A percentile compares a stretch with the other conserved stretches of the same genome.
Conservation (phyloP, 305 asterid species). For the Fraxinus ornus region DNA sequence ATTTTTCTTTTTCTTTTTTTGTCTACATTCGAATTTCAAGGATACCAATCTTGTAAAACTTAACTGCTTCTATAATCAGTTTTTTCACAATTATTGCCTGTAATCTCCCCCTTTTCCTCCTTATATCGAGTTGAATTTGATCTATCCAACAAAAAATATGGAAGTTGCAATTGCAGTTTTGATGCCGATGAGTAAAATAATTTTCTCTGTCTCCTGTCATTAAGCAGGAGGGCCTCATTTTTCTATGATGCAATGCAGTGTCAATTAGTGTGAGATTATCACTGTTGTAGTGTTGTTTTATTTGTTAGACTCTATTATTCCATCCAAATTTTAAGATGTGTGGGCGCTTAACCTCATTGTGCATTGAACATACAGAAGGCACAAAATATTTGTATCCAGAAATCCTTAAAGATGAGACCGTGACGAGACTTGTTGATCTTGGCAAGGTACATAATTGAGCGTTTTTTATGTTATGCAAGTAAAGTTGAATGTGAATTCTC, state of each 20-base stretch:
- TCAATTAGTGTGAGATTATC: background rate
- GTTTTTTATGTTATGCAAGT: slow-evolving; percentile 16
- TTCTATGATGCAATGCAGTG: background rate
- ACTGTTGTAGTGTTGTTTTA: background rate
- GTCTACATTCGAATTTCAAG: background rate
- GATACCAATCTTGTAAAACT: background rate
- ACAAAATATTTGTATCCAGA: slow-evolving; percentile 42
- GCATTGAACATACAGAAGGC: slow-evolving; percentile 43
- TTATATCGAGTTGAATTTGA: background rate
- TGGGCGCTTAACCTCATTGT: slow-evolving; percentile 20
- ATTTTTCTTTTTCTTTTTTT: background rate
- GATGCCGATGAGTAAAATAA: background rate
- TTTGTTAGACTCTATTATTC: background rate
- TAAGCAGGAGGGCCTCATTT: background rate
- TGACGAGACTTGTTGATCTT: slow-evolving; percentile 74
- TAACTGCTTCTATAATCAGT: background rate
- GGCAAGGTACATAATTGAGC: slow-evolving; percentile 57
- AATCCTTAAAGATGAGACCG: slow-evolving; percentile 73
- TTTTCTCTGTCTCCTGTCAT: background rate
- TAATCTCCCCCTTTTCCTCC: background rate
- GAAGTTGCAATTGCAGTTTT: background rate
- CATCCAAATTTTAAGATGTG: background rate
- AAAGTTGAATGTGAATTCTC: slow-evolving; percentile 7
- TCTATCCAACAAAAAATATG: background rate
- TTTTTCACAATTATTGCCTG: background rate